A percentile compares a stretch with the other conserved stretches of the same genome.
Evolutionary conservation across 768 basidiomycete species (phyloP).

Genomic region (Tricholoma sp.): DNA sequence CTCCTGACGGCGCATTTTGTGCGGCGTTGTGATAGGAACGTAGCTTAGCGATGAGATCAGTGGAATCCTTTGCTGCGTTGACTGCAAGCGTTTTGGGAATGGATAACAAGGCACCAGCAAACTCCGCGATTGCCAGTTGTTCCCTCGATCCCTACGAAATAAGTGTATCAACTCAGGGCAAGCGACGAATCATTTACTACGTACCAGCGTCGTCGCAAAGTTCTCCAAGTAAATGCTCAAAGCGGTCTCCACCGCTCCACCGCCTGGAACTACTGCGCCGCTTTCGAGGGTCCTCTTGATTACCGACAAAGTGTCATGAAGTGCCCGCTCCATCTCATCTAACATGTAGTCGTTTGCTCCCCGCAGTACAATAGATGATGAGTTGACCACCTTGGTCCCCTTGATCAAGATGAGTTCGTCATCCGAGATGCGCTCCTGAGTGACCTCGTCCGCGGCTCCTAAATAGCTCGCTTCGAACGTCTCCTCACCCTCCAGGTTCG

Average conservation of each 20-base stretch:
- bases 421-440: conserved; percentile 96
- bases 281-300: conserved; percentile 98
- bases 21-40: conserved; percentile 96
- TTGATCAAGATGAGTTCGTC: conserved; percentile 97
- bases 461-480: conserved; percentile 90
- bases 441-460: conserved; percentile 92
- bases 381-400: conserved; percentile 95
- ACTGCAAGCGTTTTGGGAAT: conserved; percentile 97
- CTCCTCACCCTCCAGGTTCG: conserved; percentile 96
- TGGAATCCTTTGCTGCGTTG: conserved; percentile 98
- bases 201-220: conserved; percentile 94
- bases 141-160: conserved; percentile 84
- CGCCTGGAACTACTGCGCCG: conserved; percentile 92
- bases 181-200: conserved; percentile 20
- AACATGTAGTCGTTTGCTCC: conserved; percentile 99
- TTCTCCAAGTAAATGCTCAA: conserved; percentile 97
- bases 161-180: conserved; percentile 7
- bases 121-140: conserved; percentile 99
- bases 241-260: conserved; percentile 95
- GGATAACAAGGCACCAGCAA: conserved; percentile 84
- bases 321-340: conserved; percentile 97
- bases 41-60: conserved; percentile 93
- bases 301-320: conserved; percentile 92
- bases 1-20: conserved; percentile 85
- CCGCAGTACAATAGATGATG: conserved; percentile 86